Percentiles rank a stretch among this genome's conserved stretches.
phyloP scores from a whole-genome alignment of 2,329 filamentous ascomycete genomes.

The Trichoderma atrobrunneum region DNA sequence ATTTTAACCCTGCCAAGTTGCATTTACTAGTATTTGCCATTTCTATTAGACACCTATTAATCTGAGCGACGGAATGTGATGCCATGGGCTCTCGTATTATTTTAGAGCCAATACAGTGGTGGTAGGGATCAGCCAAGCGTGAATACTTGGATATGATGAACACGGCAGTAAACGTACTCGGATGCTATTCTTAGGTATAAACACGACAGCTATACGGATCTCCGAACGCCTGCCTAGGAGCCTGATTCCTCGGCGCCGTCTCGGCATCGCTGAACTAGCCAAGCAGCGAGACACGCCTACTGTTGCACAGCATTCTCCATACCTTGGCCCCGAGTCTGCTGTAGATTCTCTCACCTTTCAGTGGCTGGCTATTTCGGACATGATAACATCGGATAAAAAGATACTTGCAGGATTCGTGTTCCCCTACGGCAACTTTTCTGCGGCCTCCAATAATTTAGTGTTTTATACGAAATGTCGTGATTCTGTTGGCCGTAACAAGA shows the following conservation, averaged over 20 bases:
- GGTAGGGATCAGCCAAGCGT: background rate
- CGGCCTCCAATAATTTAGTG: background rate
- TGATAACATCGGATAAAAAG: background rate
- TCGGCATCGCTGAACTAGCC: background rate
- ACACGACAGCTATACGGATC: background rate
- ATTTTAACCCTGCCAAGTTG: background rate
- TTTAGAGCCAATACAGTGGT: background rate
- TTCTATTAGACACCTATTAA: background rate
- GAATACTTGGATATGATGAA: background rate
- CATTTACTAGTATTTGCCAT: background rate
- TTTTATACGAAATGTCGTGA: background rate
- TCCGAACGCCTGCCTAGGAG: background rate
- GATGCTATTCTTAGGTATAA: background rate
- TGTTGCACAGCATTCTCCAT: background rate
- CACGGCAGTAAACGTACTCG: background rate
- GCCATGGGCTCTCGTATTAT: background rate
- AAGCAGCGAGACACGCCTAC: background rate
- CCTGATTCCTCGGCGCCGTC: background rate
- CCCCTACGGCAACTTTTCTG: background rate
- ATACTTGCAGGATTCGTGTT: background rate
- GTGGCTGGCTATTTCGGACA: background rate
- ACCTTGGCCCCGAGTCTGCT: background rate
- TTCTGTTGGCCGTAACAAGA: background rate
- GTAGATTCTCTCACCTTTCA: background rate
- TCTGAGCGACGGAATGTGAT: background rate